Evolutionary conservation across 2,329 filamentous ascomycete genomes (phyloP), one percentile per base, ranked within the genome.

Genomic region (Fusarium duplospermum): DNA sequence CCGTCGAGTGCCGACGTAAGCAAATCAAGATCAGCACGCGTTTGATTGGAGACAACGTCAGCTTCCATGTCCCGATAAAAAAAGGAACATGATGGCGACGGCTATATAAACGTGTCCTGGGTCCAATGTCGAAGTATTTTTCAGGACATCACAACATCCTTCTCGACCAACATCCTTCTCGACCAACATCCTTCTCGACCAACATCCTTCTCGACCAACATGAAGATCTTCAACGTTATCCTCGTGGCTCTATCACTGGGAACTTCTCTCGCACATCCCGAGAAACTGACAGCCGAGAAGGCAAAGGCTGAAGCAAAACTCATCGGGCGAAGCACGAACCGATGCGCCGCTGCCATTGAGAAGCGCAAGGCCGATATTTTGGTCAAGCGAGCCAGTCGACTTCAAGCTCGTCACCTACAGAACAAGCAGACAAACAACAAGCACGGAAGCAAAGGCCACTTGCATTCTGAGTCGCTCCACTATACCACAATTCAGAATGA

Each of bases 261-360:
- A 4, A 54, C 24, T n/a, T 27, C 50, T 4, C 50, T 54, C n/a
- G 50, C 27, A 16, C 50, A 54, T 8, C 50, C 50, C 10, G 50
- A 54, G 18, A 54, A 33, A 10, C 29, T 54, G 7, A 54, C 18
- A 16, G 50, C n/a, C 18, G 50, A 54, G 29, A 54, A 54, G 24
- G 50, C 27, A 6, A 54, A 54, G 13, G 18, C 50, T 33, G 67
- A 70, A 54, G 59, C 64, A 10, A 29, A 33, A 35, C 24, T 70
- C 13, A 62, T 70, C 14, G 67, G 67, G 10, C 42, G 67, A 18
- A 61, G 59, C 64, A 67, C 50, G n/a, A 63, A 67, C 67, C 57
- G 63, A 40, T 70, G 67, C 35, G 67, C 67, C 14, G 64, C 64
- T 16, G 64, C 56, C 20, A 67, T 70, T 38, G 67, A 70, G 29